A percentile compares a stretch with the other conserved stretches of the same genome.
Conservation (phyloP, 2,329 filamentous ascomycete genomes). For the Fusarium sp. region DNA sequence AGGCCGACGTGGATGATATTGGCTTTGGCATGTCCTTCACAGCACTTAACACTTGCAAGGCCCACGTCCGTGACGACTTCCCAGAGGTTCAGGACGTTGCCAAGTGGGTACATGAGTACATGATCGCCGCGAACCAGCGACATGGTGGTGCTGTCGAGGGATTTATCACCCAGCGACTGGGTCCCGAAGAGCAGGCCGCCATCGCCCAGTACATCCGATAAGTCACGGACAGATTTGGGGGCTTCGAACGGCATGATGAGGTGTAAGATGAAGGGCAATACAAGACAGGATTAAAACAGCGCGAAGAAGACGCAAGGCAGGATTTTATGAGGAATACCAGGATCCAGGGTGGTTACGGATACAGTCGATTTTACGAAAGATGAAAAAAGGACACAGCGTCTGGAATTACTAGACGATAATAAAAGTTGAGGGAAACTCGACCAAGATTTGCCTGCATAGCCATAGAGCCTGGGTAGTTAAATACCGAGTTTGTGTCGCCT, state of each 20-base stretch:
- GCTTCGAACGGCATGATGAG: neutral
- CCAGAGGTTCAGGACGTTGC: slow-evolving; percentile 81
- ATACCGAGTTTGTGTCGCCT: neutral
- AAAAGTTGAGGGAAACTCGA: neutral
- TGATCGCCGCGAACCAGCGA: slow-evolving; percentile 78
- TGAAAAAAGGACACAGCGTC: neutral
- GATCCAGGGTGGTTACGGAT: neutral
- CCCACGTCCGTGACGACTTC: slow-evolving; percentile 77
- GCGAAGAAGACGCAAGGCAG: neutral
- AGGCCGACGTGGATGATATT: slow-evolving; percentile 93
- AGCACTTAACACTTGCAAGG: slow-evolving; percentile 87
- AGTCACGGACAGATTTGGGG: neutral
- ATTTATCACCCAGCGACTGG: slow-evolving; percentile 76
- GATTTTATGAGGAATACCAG: neutral
- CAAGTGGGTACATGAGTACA: slow-evolving; percentile 82
- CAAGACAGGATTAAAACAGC: neutral
- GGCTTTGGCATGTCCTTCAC: slow-evolving; percentile 96
- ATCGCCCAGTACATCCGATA: slow-evolving; percentile 61
- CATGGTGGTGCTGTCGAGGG: slow-evolving; percentile 73
- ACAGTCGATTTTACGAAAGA: neutral
- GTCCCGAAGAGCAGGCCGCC: slow-evolving; percentile 64
- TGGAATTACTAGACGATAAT: neutral
- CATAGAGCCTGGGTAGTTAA: neutral
- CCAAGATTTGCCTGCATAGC: neutral
- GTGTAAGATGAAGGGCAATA: neutral